Percentiles rank a stretch among this genome's conserved stretches.
phyloP scores from a whole-genome alignment of 2,329 filamentous ascomycete genomes.

The Aspergillus bombycis region DNA sequence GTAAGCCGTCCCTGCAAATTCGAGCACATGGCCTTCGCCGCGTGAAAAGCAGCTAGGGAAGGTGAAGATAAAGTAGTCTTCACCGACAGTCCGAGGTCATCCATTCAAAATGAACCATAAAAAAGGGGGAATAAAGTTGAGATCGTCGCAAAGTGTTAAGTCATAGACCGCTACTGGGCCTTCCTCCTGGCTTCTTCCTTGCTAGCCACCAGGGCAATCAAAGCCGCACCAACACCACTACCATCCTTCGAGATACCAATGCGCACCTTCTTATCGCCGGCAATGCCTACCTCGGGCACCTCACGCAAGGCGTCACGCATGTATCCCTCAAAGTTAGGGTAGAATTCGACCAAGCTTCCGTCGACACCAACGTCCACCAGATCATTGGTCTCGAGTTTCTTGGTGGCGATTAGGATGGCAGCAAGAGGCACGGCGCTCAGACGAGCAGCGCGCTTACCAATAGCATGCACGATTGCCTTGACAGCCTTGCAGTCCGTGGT shows the following conservation, averaged over 20 bases:
- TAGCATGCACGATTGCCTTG: conserved; percentile 77
- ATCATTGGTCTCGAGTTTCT: conserved; percentile 68
- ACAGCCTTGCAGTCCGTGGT: conserved; percentile 86
- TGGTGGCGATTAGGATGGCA: conserved; percentile 79
- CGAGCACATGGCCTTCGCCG: not conserved
- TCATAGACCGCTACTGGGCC: conserved; percentile 8
- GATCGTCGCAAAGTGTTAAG: conserved; percentile 10
- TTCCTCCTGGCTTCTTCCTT: conserved; percentile 24
- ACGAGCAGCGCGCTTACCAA: conserved; percentile 85
- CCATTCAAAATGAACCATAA: conserved; percentile 4
- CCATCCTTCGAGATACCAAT: conserved; percentile 98
- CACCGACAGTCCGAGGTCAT: not conserved
- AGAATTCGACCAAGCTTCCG: conserved; percentile 92
- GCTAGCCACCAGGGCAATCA: conserved; percentile 90
- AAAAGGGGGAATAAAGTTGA: conserved; percentile 5
- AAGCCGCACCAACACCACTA: conserved; percentile 88
- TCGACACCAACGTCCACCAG: conserved; percentile 92
- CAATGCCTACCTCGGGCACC: conserved; percentile 74
- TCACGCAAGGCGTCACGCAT: conserved; percentile 79
- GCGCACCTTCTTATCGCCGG: conserved; percentile 81
- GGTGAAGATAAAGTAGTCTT: conserved; percentile 8
- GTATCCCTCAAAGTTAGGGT: conserved; percentile 87
- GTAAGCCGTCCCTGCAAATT: not conserved
- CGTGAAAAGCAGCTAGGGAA: conserved; percentile 1
- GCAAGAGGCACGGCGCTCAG: conserved; percentile 86